Percentiles rank a stretch among this genome's conserved stretches.
Evolutionary conservation across 371 early-diverging fungal genomes (phyloP).

Genomic region (Saksenaea oblongispora): DNA sequence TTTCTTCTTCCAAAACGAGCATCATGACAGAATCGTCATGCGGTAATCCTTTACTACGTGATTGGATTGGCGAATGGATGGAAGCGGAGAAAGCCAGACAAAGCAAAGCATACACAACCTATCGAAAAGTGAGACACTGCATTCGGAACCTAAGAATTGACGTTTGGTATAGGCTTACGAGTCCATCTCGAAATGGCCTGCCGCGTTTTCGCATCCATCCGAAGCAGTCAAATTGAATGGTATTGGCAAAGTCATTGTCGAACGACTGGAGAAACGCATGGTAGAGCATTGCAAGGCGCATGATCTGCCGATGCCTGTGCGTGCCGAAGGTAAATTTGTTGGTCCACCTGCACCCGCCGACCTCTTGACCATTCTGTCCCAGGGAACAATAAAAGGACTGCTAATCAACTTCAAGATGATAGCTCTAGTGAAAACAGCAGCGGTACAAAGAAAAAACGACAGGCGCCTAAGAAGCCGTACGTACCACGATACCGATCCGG

Average conservation of each 20-base stretch:
- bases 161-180: constrained; percentile 56
- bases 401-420: not conserved
- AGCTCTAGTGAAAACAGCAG: constrained; percentile 12
- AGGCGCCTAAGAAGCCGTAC: constrained; percentile 47
- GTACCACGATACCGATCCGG: constrained; percentile 84
- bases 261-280: constrained; percentile 60
- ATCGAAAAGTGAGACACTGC: constrained; percentile 51
- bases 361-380: not conserved
- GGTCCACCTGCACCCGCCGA: not conserved
- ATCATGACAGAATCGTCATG: constrained; percentile 21
- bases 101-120: constrained; percentile 49
- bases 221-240: constrained; percentile 60
- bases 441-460: constrained; percentile 22
- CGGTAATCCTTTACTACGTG: constrained; percentile 62
- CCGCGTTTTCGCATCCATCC: constrained; percentile 49
- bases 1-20: not conserved
- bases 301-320: constrained; percentile 50
- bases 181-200: constrained; percentile 61
- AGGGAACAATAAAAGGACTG: not conserved
- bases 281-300: constrained; percentile 55
- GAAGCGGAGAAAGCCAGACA: constrained; percentile 35
- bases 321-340: constrained; percentile 25
- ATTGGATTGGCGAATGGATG: constrained; percentile 71
- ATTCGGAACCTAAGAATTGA: not conserved
- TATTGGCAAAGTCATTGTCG: constrained; percentile 64